Percentiles rank a stretch among this genome's conserved stretches.
Evolutionary conservation across 1,139 yeast species (phyloP).

Genomic region (Chernovozyma sophiae-reginae): DNA sequence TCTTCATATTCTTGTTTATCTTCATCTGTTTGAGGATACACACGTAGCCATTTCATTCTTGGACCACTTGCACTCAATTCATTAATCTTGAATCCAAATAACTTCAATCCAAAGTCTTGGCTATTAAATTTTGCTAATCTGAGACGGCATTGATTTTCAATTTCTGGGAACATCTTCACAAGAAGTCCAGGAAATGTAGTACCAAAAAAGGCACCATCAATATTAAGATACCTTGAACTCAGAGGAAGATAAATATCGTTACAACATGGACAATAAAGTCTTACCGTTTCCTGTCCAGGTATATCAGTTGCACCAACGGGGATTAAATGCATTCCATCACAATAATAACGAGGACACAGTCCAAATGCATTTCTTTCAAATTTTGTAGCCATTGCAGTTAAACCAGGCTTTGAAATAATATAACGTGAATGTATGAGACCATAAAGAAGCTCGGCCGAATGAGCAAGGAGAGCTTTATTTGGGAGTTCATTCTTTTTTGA

Average conservation of each 20-base stretch:
- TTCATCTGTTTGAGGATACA: slow-evolving; percentile 56
- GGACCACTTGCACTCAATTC: slow-evolving; percentile 80
- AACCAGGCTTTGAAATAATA: slow-evolving; percentile 84
- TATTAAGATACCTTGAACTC: slow-evolving; percentile 75
- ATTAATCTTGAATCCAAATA: slow-evolving; percentile 84
- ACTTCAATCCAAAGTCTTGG: slow-evolving; percentile 60
- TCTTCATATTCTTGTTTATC: slow-evolving; percentile 57
- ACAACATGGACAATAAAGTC: slow-evolving; percentile 93
- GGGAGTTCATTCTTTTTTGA: slow-evolving; percentile 41
- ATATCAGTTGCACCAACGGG: slow-evolving; percentile 92
- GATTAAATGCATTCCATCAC: slow-evolving; percentile 87
- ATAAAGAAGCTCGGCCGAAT: slow-evolving; percentile 85
- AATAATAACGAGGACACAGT: slow-evolving; percentile 81
- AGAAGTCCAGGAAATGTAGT: slow-evolving; percentile 93
- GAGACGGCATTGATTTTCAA: slow-evolving; percentile 49
- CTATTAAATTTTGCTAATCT: slow-evolving; percentile 51
- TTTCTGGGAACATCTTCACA: slow-evolving; percentile 84
- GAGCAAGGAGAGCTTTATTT: slow-evolving; percentile 73
- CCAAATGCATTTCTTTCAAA: slow-evolving; percentile 90
- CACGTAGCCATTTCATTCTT: slow-evolving; percentile 91
- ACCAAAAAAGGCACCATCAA: slow-evolving; percentile 97
- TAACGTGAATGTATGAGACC: slow-evolving; percentile 94
- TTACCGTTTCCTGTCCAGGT: slow-evolving; percentile 87
- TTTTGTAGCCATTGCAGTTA: slow-evolving; percentile 93
- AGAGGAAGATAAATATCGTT: slow-evolving; percentile 86